phyloP scores from a whole-genome alignment of 768 basidiomycete genomes.

The Amanita muscaria region DNA sequence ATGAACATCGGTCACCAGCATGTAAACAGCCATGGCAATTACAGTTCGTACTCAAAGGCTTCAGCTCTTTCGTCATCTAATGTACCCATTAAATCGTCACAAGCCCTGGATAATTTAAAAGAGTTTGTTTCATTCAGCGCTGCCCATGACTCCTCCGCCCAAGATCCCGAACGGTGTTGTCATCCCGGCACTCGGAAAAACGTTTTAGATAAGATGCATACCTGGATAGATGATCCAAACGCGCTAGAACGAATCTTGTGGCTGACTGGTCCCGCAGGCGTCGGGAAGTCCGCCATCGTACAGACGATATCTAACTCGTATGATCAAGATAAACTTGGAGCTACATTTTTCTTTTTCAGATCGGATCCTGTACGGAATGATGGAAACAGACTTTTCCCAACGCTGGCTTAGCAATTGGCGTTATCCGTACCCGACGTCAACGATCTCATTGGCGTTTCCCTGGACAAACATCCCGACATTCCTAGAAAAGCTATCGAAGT shows the following conservation, averaged over 20 bases:
- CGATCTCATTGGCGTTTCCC: no score
- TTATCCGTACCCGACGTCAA: neutral
- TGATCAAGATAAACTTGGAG: neutral
- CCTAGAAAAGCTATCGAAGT: no score
- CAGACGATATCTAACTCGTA: constrained; percentile 3
- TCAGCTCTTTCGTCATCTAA: no score
- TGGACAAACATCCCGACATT: no score
- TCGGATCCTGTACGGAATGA: neutral
- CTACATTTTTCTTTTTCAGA: neutral
- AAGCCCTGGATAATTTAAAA: neutral
- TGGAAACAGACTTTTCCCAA: neutral
- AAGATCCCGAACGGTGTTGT: neutral
- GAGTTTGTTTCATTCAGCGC: neutral
- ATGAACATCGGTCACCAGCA: no score
- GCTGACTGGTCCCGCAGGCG: neutral
- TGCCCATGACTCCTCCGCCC: neutral
- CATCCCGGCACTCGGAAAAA: neutral
- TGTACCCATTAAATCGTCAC: no score
- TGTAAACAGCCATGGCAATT: no score
- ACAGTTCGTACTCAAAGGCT: no score
- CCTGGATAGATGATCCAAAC: neutral
- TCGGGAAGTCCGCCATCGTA: constrained; percentile 4
- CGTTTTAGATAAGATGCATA: neutral
- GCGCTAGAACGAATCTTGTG: neutral
- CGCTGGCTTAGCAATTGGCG: neutral